Conservation (phyloP, 768 basidiomycete species). For the Imleria badia region DNA sequence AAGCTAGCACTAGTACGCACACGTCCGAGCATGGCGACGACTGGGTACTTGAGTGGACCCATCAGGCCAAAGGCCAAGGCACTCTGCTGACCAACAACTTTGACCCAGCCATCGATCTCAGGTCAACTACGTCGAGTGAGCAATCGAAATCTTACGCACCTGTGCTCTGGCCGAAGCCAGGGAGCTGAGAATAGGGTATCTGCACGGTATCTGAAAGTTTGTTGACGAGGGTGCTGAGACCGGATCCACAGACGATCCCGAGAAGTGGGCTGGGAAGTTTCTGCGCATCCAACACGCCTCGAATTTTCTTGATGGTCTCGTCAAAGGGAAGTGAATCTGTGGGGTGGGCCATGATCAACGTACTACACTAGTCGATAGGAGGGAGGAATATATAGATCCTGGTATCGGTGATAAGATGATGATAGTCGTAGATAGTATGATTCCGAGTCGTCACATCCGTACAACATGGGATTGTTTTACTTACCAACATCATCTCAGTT, state of each 20-base stretch:
- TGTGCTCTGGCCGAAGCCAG: slow-evolving; percentile 76
- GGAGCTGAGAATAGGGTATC: slow-evolving; percentile 65
- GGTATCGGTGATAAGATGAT: too few relatives aligned
- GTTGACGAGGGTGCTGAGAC: slow-evolving; percentile 71
- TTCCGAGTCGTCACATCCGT: too few relatives aligned
- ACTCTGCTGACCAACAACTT: slow-evolving; percentile 83
- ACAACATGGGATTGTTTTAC: too few relatives aligned
- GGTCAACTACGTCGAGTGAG: neutral
- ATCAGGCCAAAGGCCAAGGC: slow-evolving; percentile 78
- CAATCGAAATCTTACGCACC: slow-evolving; percentile 42
- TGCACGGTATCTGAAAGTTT: slow-evolving; percentile 54
- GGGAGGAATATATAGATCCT: too few relatives aligned
- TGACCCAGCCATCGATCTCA: neutral
- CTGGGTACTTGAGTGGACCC: slow-evolving; percentile 66
- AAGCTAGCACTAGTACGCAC: slow-evolving; percentile 39
- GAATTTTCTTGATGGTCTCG: slow-evolving; percentile 29
- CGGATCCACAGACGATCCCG: slow-evolving; percentile 87
- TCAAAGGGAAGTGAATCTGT: slow-evolving; percentile 25
- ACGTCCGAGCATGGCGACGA: slow-evolving; percentile 88
- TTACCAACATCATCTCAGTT: too few relatives aligned
- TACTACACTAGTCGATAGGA: too few relatives aligned
- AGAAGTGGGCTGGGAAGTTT: slow-evolving; percentile 57
- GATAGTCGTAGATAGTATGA: too few relatives aligned
- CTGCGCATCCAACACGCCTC: slow-evolving; percentile 22
- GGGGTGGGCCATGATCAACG: slow-evolving; percentile 11